phyloP scores from a whole-genome alignment of 228 moss, liverwort and hornwort species.

The Sphagnum magellanicum region DNA sequence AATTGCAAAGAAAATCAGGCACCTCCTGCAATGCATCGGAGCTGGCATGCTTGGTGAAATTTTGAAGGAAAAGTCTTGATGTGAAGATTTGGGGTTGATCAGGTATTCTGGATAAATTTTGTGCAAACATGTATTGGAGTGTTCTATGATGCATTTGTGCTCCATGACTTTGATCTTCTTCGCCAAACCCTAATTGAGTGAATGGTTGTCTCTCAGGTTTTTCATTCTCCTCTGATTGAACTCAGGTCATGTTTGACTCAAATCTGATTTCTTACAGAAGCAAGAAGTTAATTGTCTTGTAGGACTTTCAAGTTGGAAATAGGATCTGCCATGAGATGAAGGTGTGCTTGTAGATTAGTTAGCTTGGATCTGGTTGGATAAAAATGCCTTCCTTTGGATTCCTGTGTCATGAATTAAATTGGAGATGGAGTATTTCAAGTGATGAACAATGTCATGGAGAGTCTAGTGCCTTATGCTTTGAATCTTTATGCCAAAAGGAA shows the following conservation, averaged over 20 bases:
- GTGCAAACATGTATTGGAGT: slow-evolving; percentile 53
- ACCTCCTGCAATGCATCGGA: too few species aligned
- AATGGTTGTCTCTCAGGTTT: slow-evolving; percentile 42
- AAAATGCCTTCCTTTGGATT: too few species aligned
- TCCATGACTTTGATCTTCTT: slow-evolving; percentile 52
- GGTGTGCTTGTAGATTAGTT: too few species aligned
- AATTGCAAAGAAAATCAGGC: too few species aligned
- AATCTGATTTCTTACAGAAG: too few species aligned
- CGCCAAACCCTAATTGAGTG: slow-evolving; percentile 42
- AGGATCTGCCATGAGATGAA: too few species aligned
- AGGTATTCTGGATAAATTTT: slow-evolving; percentile 61
- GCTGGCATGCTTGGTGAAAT: too few species aligned
- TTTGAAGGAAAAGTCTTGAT: too few species aligned
- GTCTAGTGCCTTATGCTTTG: slow-evolving; percentile 31
- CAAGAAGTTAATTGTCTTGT: neutral
- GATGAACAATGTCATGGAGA: slow-evolving; percentile 59
- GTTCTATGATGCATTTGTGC: slow-evolving; percentile 48
- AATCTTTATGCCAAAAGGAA: slow-evolving; percentile 35
- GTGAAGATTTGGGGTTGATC: neutral
- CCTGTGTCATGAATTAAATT: neutral
- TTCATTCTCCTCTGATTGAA: too few species aligned
- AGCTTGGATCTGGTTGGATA: too few species aligned
- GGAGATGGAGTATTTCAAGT: slow-evolving; percentile 14
- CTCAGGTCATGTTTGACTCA: too few species aligned
- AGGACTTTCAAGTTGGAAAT: too few species aligned